These are phyloP conservation scores for Cercophora samala DNA, from an alignment of 495 filamentous ascomycete genomes.

Conservation along the genomic window DNA sequence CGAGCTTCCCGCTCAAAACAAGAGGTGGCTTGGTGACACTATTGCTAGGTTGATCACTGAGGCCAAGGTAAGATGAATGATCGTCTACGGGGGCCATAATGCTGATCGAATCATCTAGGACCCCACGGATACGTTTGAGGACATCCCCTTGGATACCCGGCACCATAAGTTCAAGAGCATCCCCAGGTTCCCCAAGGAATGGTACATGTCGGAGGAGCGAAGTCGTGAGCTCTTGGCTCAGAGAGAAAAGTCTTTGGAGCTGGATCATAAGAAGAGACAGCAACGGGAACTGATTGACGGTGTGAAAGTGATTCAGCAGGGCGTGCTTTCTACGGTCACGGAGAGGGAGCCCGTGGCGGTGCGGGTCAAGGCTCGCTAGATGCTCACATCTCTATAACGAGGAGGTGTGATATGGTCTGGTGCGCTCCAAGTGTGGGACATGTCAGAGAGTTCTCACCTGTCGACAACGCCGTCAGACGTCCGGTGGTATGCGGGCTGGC, in stretches of 20 bases:
- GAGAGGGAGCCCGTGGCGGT: slow-evolving; percentile 9
- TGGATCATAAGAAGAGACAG: slow-evolving; percentile 45
- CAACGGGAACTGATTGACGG: slow-evolving; percentile 57
- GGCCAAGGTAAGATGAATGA: slow-evolving; percentile 55
- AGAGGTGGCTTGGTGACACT: slow-evolving; percentile 80
- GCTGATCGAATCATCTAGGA: slow-evolving; percentile 45
- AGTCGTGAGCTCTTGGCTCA: slow-evolving; percentile 58
- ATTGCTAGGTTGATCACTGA: slow-evolving; percentile 69
- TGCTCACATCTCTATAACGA: neutral
- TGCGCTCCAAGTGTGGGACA: too few relatives aligned
- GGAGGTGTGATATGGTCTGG: neutral
- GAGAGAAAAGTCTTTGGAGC: slow-evolving; percentile 47
- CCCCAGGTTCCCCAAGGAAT: slow-evolving; percentile 72
- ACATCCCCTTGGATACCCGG: slow-evolving; percentile 85
- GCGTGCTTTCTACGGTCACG: slow-evolving; percentile 4
- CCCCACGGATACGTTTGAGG: slow-evolving; percentile 72
- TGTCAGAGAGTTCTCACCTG: neutral
- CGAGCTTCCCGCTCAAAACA: slow-evolving; percentile 87
- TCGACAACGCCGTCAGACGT: too few relatives aligned
- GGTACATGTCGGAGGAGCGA: slow-evolving; percentile 72
- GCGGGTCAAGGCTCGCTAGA: neutral
- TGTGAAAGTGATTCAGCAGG: slow-evolving; percentile 46
- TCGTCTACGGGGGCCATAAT: slow-evolving; percentile 2
- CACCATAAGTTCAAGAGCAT: slow-evolving; percentile 74
- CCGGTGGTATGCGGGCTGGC: neutral